Conservation (phyloP, 2,329 filamentous ascomycete species). For the Colletotrichum magnum region DNA sequence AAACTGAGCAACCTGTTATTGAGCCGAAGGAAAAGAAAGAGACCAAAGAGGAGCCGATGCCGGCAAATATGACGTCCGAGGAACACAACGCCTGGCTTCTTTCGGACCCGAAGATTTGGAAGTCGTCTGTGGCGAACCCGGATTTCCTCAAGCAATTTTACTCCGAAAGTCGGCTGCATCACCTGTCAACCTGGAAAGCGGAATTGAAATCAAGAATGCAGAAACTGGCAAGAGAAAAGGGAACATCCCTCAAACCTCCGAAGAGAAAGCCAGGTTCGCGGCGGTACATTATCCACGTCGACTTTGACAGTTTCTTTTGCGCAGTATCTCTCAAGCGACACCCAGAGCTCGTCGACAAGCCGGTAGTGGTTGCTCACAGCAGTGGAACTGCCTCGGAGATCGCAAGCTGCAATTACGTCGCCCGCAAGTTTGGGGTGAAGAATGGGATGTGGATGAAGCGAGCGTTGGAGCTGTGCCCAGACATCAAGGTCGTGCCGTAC, state of each 20-base stretch:
- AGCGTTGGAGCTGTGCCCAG: conserved; percentile 85
- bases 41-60: conserved; percentile 42
- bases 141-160: conserved; percentile 96
- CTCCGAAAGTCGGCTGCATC: conserved; percentile 93
- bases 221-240: conserved; percentile 80
- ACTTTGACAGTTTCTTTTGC: conserved; percentile 99
- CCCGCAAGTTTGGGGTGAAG: conserved; percentile 87
- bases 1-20: background rate
- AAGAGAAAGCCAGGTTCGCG: conserved; percentile 74
- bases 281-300: conserved; percentile 92
- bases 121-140: conserved; percentile 92
- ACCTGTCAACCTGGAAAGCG: conserved; percentile 96
- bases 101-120: conserved; percentile 86
- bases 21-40: background rate
- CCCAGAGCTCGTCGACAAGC: conserved; percentile 83
- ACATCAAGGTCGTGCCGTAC: conserved; percentile 92
- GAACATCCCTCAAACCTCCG: conserved; percentile 56
- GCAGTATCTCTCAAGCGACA: conserved; percentile 86
- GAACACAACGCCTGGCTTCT: conserved; percentile 91
- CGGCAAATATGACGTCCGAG: conserved; percentile 85
- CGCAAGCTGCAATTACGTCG: conserved; percentile 96
- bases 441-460: conserved; percentile 99
- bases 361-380: conserved; percentile 90
- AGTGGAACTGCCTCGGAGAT: conserved; percentile 91
- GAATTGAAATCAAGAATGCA: conserved; percentile 93